phyloP scores from a whole-genome alignment of 2,329 filamentous ascomycete species.

The Purpureocillium lavendulum region DNA sequence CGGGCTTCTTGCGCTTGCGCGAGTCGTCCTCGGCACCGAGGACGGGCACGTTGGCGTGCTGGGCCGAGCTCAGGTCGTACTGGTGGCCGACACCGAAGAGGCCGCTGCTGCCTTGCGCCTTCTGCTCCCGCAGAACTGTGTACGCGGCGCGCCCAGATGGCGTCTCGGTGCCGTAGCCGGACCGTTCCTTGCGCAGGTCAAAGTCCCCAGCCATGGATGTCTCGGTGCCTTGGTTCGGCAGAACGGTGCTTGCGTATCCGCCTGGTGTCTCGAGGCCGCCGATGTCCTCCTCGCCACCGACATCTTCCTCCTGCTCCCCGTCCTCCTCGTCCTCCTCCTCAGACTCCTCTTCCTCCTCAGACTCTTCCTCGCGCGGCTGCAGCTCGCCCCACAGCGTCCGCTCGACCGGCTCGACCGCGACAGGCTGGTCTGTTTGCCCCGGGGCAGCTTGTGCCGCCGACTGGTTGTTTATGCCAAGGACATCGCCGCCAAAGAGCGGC shows the following conservation, averaged over 20 bases:
- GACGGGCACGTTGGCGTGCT: constrained; percentile 53
- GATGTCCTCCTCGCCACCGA: constrained; percentile 1
- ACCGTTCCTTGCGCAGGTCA: constrained; percentile 74
- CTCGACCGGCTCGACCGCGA: constrained; percentile 76
- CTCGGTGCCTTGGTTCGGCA: constrained; percentile 61
- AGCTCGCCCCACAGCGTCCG: constrained; percentile 88
- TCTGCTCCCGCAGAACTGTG: constrained; percentile 81
- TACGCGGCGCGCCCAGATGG: constrained; percentile 68
- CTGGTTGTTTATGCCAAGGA: constrained; percentile 65
- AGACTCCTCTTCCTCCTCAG: constrained; percentile 63
- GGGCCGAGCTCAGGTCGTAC: constrained; percentile 66
- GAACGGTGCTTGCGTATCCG: constrained; percentile 71
- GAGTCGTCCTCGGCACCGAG: constrained; percentile 72
- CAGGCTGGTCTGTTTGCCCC: constrained; percentile 26
- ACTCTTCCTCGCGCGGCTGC: constrained; percentile 69
- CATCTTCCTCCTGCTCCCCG: constrained; percentile 20
- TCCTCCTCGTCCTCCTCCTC: constrained; percentile 63
- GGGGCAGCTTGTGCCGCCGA: constrained; percentile 27
- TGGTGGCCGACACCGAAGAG: constrained; percentile 95
- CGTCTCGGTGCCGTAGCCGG: constrained; percentile 85
- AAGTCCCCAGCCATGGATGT: constrained; percentile 80
- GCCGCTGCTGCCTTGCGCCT: constrained; percentile 67
- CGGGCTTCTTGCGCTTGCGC: constrained; percentile 88
- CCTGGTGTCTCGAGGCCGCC: constrained; percentile 73
- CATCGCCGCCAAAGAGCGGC: constrained; percentile 87